Percentiles rank a stretch among this genome's conserved stretches.
Evolutionary conservation across 306 rosid genomes (phyloP).

Genomic region (Rosa persica): DNA sequence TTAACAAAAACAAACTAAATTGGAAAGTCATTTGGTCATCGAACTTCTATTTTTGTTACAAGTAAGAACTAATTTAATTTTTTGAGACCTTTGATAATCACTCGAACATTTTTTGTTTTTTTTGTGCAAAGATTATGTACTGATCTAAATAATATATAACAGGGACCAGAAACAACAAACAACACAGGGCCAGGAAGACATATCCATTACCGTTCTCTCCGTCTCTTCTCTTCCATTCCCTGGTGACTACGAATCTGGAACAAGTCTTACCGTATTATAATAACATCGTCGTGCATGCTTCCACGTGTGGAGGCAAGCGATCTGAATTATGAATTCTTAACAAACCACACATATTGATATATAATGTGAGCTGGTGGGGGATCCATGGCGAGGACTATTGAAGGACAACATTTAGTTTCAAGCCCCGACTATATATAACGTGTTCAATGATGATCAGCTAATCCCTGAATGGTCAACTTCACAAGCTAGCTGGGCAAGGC

Average conservation of each 20-base stretch:
- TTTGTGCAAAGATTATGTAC: no score
- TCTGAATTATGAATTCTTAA: neutral
- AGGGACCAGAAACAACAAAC: no score
- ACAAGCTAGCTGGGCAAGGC: neutral
- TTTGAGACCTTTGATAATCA: no score
- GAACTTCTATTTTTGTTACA: no score
- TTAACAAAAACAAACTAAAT: no score
- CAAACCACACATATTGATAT: neutral
- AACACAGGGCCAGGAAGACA: no score
- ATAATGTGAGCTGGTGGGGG: neutral
- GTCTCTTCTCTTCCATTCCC: neutral
- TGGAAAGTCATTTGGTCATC: no score
- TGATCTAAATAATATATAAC: no score
- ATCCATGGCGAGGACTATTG: neutral
- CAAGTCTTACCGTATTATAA: neutral
- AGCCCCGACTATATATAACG: neutral
- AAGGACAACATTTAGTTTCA: neutral
- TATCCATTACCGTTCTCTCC: neutral
- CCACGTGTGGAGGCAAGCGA: neutral
- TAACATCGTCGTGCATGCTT: neutral
- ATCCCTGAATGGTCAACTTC: neutral
- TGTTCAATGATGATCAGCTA: neutral
- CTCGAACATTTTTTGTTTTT: no score
- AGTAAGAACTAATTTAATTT: no score
- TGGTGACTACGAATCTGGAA: neutral